Evolutionary conservation across 805 yeast species (phyloP).

Genomic region (Grigorovia humatica): DNA sequence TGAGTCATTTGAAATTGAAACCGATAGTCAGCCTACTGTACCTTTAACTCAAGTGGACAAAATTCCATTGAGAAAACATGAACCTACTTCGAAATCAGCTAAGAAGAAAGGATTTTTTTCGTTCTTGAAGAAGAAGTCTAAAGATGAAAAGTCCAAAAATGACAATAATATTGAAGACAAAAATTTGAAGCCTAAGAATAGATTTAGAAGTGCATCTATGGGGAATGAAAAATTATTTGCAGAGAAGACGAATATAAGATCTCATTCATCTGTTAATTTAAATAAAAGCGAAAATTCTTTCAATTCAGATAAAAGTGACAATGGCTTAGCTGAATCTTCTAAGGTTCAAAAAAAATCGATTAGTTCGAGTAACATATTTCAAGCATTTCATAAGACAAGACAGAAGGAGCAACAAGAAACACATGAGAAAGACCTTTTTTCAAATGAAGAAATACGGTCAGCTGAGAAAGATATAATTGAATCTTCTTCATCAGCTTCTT

Average conservation of each 20-base stretch:
- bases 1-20: too few species aligned
- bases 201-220: slow-evolving; percentile 9
- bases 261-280: not conserved
- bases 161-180: not conserved
- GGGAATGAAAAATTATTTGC: slow-evolving; percentile 5
- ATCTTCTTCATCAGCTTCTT: not conserved
- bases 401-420: not conserved
- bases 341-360: slow-evolving; percentile 19
- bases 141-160: not conserved
- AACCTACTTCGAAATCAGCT: slow-evolving; percentile 4
- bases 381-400: slow-evolving; percentile 10
- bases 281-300: not conserved
- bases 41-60: not conserved
- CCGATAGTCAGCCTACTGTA: not conserved
- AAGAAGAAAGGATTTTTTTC: slow-evolving; percentile 22
- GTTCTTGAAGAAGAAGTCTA: slow-evolving; percentile 16
- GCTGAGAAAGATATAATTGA: not conserved
- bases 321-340: not conserved
- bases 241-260: not conserved
- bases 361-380: slow-evolving; percentile 24
- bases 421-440: not conserved
- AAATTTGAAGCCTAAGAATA: slow-evolving; percentile 4
- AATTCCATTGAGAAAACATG: not conserved
- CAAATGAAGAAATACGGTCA: not conserved
- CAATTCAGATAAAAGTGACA: not conserved